Conservation (phyloP, 148 eudicot genomes). For the Linanthus parryae region DNA sequence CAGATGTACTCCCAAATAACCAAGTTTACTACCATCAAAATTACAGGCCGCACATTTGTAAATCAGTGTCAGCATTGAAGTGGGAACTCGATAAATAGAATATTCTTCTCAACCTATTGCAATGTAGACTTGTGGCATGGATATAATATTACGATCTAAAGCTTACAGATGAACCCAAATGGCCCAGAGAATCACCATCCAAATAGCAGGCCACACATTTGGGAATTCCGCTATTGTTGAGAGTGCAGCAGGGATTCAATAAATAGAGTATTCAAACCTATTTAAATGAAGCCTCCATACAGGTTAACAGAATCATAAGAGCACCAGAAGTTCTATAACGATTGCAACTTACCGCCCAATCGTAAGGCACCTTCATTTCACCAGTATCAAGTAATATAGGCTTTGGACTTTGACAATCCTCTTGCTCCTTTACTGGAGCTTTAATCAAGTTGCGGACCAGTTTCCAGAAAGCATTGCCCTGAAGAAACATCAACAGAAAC, state of each 20-base stretch:
- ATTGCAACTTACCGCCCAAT: constrained; percentile 96
- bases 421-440: constrained; percentile 60
- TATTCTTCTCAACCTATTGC: background rate
- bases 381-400: constrained; percentile 95
- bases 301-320: too few species aligned
- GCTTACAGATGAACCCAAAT: too few species aligned
- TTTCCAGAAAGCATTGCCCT: constrained; percentile 96
- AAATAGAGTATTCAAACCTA: too few species aligned
- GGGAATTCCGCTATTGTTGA: too few species aligned
- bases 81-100: background rate
- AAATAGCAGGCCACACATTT: too few species aligned
- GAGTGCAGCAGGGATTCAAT: too few species aligned
- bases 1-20: background rate
- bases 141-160: too few species aligned
- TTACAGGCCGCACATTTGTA: background rate
- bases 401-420: constrained; percentile 73
- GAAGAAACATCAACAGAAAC: constrained; percentile 10
- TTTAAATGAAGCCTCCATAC: too few species aligned
- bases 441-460: constrained; percentile 61
- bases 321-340: too few species aligned
- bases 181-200: too few species aligned
- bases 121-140: too few species aligned
- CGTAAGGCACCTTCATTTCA: constrained; percentile 91
- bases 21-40: background rate
- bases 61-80: background rate